phyloP scores from a whole-genome alignment of 352 stramenopile genomes.

The Lagenidium sp. region DNA sequence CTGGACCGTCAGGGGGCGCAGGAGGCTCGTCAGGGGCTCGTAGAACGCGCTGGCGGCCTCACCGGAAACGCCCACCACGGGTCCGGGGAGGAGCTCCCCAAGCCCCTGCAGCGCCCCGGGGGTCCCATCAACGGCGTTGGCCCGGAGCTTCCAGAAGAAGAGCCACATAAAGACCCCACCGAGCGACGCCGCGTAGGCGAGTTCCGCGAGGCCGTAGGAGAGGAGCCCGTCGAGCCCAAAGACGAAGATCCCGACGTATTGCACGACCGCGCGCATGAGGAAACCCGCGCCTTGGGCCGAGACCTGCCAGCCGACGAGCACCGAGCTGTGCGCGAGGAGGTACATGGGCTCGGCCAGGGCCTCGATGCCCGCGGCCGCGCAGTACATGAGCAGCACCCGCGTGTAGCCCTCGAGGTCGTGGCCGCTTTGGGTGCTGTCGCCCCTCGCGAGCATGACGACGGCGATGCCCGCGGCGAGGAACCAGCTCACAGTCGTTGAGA shows the following conservation, averaged over 20 bases:
- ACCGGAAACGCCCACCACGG: background rate
- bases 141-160: conserved; percentile 41
- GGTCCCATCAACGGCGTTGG: conserved; percentile 16
- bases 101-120: conserved; percentile 46
- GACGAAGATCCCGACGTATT: conserved; percentile 59
- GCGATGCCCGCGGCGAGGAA: conserved; percentile 26
- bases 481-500: conserved; percentile 60
- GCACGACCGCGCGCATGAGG: conserved; percentile 50
- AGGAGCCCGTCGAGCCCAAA: conserved; percentile 48
- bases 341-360: conserved; percentile 78
- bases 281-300: conserved; percentile 69
- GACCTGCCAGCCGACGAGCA: conserved; percentile 80
- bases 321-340: conserved; percentile 61
- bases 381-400: conserved; percentile 64
- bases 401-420: conserved; percentile 42
- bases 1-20: conserved; percentile 83
- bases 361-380: conserved; percentile 67
- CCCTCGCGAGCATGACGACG: conserved; percentile 10
- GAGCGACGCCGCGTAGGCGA: conserved; percentile 60
- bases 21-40: conserved; percentile 44
- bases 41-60: conserved; percentile 9
- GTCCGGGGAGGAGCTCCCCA: conserved; percentile 37
- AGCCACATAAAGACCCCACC: conserved; percentile 43
- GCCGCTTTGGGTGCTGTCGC: conserved; percentile 1
- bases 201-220: conserved; percentile 65